These are phyloP conservation scores for Lactarius vividus DNA, from an alignment of 768 basidiomycete species.

Conservation along the genomic window DNA sequence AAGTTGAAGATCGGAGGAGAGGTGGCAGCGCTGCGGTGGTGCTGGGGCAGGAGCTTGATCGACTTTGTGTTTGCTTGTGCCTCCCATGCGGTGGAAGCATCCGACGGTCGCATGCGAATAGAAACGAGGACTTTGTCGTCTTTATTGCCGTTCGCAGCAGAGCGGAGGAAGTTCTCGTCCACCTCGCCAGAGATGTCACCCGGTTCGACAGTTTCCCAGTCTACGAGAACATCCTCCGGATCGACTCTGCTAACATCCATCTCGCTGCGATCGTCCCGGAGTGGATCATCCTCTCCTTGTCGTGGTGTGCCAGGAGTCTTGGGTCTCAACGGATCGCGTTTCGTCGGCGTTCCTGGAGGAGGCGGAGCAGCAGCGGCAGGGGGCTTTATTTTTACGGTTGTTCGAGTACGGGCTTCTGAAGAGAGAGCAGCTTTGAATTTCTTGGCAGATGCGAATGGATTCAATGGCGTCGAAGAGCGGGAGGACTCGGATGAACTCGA, in stretches of 20 bases:
- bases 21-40: slow-evolving; percentile 45
- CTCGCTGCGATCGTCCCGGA: slow-evolving; percentile 53
- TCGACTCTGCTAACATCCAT: slow-evolving; percentile 77
- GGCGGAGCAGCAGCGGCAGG: slow-evolving; percentile 15
- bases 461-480: slow-evolving; percentile 23
- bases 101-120: slow-evolving; percentile 66
- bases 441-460: slow-evolving; percentile 24
- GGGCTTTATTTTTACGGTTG: slow-evolving; percentile 26
- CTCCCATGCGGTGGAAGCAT: slow-evolving; percentile 55
- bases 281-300: slow-evolving; percentile 48
- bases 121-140: slow-evolving; percentile 88
- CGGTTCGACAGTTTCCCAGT: slow-evolving; percentile 67
- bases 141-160: slow-evolving; percentile 53
- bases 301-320: slow-evolving; percentile 38
- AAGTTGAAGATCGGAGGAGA: slow-evolving; percentile 57
- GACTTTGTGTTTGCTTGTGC: slow-evolving; percentile 41
- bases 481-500: slow-evolving; percentile 15
- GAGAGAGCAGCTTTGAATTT: slow-evolving; percentile 27
- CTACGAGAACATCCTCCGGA: slow-evolving; percentile 72
- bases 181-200: slow-evolving; percentile 68
- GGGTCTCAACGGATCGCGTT: slow-evolving; percentile 28
- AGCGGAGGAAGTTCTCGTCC: slow-evolving; percentile 53
- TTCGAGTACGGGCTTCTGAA: slow-evolving; percentile 26
- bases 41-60: slow-evolving; percentile 60
- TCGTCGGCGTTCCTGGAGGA: slow-evolving; percentile 27